phyloP scores from a whole-genome alignment of 192 early-diverging fungal genomes.

The Diversispora eburnea region DNA sequence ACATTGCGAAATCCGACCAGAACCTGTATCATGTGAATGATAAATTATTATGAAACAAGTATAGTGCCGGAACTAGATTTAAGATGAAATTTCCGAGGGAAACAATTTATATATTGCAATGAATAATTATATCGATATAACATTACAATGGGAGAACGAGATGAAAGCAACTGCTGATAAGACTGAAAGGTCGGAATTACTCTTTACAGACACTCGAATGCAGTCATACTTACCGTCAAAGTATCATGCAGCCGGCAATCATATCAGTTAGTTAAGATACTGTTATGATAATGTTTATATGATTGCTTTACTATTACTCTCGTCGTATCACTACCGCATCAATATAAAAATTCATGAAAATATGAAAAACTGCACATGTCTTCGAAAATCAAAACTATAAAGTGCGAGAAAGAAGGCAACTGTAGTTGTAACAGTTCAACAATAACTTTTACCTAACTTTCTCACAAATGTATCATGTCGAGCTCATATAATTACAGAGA shows the following conservation, averaged over 20 bases:
- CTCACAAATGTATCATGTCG: background rate
- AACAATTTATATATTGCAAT: no score
- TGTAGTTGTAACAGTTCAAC: background rate
- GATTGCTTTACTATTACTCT: background rate
- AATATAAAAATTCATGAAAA: background rate
- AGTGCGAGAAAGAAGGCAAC: background rate
- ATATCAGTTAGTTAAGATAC: background rate
- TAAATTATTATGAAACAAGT: no score
- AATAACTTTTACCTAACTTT: background rate
- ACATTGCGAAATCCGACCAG: no score
- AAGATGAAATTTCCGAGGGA: no score
- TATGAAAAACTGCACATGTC: background rate
- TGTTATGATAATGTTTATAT: background rate
- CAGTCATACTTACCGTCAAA: background rate
- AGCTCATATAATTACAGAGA: constrained; percentile 28
- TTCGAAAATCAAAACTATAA: constrained; percentile 1
- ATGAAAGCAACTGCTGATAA: no score
- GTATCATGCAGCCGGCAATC: background rate
- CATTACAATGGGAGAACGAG: no score
- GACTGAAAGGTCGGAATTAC: no score
- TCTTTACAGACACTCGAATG: background rate
- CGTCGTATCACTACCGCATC: constrained; percentile 1
- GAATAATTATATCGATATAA: no score
- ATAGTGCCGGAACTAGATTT: no score
- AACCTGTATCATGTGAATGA: no score